Percentiles rank a stretch among this genome's conserved stretches.
These are phyloP conservation scores for Gynostemma pentaphyllum DNA, from an alignment of 306 rosid species.

Conservation along the genomic window DNA sequence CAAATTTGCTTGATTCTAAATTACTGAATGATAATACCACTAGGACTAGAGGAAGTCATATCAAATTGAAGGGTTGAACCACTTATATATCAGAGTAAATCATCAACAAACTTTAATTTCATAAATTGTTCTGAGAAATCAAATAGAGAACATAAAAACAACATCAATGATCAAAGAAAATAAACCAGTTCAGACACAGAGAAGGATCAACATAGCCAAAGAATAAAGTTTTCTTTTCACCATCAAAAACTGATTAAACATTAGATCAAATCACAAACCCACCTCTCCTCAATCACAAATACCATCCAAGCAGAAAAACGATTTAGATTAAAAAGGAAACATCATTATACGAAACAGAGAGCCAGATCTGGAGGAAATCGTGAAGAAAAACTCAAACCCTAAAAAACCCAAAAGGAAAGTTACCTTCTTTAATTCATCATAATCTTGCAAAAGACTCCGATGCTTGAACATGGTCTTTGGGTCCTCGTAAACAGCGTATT, in stretches of 20 bases:
- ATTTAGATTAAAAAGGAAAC: neutral
- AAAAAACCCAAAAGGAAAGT: neutral
- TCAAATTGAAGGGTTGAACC: neutral
- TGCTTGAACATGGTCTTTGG: slow-evolving; percentile 52
- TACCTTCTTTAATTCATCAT: slow-evolving; percentile 67
- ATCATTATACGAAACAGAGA: slow-evolving; percentile 2
- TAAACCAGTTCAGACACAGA: neutral
- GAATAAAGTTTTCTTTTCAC: neutral
- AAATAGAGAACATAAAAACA: neutral
- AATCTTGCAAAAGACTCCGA: slow-evolving; percentile 77
- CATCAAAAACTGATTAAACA: neutral
- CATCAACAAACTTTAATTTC: neutral
- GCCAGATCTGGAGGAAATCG: slow-evolving; percentile 39
- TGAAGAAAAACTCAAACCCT: slow-evolving; percentile 7
- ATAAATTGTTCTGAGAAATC: neutral
- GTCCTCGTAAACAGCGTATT: slow-evolving; percentile 33
- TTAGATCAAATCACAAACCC: neutral
- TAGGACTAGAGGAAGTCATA: neutral
- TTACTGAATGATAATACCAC: neutral
- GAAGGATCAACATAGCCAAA: neutral
- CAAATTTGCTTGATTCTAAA: neutral
- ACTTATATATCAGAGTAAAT: neutral
- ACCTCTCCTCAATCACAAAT: neutral
- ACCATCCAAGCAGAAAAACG: neutral
- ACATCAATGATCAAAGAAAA: neutral